Conservation (phyloP, 106 monocot genomes). For the Amphibolis antarctica region DNA sequence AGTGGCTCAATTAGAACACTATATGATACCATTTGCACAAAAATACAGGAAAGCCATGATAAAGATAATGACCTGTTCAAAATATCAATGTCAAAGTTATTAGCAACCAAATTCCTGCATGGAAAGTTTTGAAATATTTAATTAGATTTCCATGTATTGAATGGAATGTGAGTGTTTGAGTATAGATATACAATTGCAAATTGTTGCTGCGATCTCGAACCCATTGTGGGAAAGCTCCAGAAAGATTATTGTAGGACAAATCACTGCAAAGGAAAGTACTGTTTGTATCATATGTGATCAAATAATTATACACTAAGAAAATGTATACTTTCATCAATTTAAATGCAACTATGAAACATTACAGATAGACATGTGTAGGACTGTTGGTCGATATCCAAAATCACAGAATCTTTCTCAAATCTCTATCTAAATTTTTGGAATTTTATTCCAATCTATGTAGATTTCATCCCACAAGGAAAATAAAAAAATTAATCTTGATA, state of each 20-base stretch:
- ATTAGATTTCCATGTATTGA: neutral
- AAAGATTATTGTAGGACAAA: conserved; percentile 8
- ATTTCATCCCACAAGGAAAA: no score
- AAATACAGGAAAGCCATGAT: neutral
- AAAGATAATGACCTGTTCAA: neutral
- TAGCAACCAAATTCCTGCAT: conserved; percentile 3
- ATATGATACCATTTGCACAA: neutral
- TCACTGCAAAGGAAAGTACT: conserved; percentile 3
- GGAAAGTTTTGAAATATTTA: neutral
- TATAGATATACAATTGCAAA: neutral
- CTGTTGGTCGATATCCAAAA: neutral
- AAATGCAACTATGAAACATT: neutral
- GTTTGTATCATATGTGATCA: neutral
- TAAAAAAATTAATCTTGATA: no score
- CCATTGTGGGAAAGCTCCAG: conserved; percentile 2
- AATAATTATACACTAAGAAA: neutral
- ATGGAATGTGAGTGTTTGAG: neutral
- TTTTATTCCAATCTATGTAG: no score
- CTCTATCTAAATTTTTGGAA: no score
- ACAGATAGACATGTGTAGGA: no score
- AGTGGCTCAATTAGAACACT: neutral
- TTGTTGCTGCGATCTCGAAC: neutral
- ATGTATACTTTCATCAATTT: no score
- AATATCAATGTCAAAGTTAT: neutral
- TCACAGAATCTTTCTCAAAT: no score